Conservation (phyloP, 176 grass and related monocot genomes). For the Tillandsia leiboldiana region DNA sequence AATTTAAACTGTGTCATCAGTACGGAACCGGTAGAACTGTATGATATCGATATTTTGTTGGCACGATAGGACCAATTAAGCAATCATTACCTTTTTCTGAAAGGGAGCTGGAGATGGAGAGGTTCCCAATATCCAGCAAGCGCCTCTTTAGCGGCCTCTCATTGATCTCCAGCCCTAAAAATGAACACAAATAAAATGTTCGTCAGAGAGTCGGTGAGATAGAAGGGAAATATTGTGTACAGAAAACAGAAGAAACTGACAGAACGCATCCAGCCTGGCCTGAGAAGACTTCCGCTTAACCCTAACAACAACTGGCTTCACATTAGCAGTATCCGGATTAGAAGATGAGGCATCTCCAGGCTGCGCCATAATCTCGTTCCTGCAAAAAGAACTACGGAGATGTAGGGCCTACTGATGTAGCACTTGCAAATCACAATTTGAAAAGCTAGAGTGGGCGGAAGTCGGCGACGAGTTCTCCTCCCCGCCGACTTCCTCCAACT, state of each 20-base stretch:
- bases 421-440: too few species aligned
- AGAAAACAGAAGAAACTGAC: constrained; percentile 28
- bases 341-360: constrained; percentile 8
- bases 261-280: constrained; percentile 48
- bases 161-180: constrained; percentile 80
- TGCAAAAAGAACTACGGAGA: not conserved
- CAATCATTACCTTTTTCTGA: constrained; percentile 22
- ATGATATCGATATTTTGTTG: too few species aligned
- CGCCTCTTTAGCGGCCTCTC: constrained; percentile 65
- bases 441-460: too few species aligned
- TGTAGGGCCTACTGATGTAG: too few species aligned
- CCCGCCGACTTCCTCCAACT: too few species aligned
- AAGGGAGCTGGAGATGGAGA: constrained; percentile 43
- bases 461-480: too few species aligned
- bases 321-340: not conserved
- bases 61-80: too few species aligned
- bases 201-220: not conserved
- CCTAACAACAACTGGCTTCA: constrained; percentile 58
- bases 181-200: not conserved
- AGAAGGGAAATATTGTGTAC: not conserved
- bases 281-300: constrained; percentile 81
- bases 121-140: constrained; percentile 50
- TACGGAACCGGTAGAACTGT: too few species aligned
- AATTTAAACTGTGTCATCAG: too few species aligned
- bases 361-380: constrained; percentile 9